Evolutionary conservation across 331 rosid genomes (phyloP), one percentile per base, ranked within the genome.

Genomic region (Cydonia oblonga): DNA sequence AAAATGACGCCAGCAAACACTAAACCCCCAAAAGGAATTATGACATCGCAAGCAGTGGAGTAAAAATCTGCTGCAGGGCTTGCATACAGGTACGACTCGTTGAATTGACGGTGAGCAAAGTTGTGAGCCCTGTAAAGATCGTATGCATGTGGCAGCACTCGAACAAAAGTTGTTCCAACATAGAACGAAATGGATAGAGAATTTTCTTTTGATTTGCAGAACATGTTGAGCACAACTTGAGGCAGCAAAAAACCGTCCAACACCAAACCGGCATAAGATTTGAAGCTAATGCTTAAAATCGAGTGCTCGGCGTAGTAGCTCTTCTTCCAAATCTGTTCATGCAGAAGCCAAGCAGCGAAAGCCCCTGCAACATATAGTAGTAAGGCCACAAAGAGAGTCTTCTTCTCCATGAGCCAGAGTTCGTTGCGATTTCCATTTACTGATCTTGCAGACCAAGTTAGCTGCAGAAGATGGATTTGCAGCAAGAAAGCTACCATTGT

Each of bases 191-290:
- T 10, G 38, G 90, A 81, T 32, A 86, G 85, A 44, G 70, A 77
- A 19, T 63, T 77, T 19, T 71, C 82, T 38, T 29, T 76, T 66
- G 72, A 75, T 22, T 81, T 87, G 68, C 82, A 67, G 58, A 88
- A 79, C 61, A 83, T 5, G 79, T 85, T 88, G 29, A 84, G 75
- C 40, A 84, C 62, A 12, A 87, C 80, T 64, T 88, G 90, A 63
- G 95, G 95, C 66, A 90, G 72, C 73, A 90, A 85, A 79, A 90
- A 87, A 5, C 84, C 79, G 56, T 86, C 95, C 73, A 80, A 68
- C 15, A 88, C 77, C 76, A 83, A 76, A 65, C 85, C 87, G 12
- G 81, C 86, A 44, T 75, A 87, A 40, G 88, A 81, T 68, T 82
- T 88, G 22, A 81, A 44, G 66, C 67, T 72, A 54, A 28, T 20